These are phyloP conservation scores for Amyloporia xantha DNA, from an alignment of 768 basidiomycete species.

Conservation along the genomic window DNA sequence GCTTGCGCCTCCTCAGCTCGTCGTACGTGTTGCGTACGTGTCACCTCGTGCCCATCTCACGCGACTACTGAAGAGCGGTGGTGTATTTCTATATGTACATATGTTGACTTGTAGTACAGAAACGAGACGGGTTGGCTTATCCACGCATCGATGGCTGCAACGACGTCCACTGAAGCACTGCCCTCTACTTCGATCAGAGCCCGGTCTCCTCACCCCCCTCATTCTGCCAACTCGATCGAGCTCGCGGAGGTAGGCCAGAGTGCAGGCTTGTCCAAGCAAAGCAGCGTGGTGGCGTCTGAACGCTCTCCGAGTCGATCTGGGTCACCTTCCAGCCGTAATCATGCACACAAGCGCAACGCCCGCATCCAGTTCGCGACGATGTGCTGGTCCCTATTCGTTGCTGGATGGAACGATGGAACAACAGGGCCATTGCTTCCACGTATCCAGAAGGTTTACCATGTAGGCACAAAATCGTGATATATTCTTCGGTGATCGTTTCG, in stretches of 20 bases:
- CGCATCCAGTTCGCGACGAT: constrained; percentile 46
- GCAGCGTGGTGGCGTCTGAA: too few species aligned
- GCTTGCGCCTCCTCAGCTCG: too few species aligned
- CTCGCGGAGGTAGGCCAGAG: neutral
- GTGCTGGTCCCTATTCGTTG: constrained; percentile 52
- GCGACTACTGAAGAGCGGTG: too few species aligned
- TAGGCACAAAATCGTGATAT: constrained; percentile 18
- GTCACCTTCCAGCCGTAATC: too few species aligned
- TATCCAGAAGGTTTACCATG: constrained; percentile 53
- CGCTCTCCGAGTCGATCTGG: too few species aligned
- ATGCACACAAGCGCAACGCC: constrained; percentile 1
- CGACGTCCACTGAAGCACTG: neutral
- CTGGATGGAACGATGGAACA: constrained; percentile 76
- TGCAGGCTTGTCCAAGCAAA: neutral
- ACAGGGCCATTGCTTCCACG: constrained; percentile 70
- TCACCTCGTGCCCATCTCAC: too few species aligned
- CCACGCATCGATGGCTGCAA: neutral
- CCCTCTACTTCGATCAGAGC: too few species aligned
- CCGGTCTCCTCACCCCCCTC: neutral
- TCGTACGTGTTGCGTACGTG: too few species aligned
- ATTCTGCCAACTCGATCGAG: neutral
- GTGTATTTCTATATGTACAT: too few species aligned
- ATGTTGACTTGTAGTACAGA: too few species aligned
- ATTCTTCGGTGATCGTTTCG: too few species aligned
- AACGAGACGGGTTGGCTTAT: too few species aligned